These are phyloP conservation scores for Rheum nobile DNA, from an alignment of 148 eudicot species.

Conservation along the genomic window DNA sequence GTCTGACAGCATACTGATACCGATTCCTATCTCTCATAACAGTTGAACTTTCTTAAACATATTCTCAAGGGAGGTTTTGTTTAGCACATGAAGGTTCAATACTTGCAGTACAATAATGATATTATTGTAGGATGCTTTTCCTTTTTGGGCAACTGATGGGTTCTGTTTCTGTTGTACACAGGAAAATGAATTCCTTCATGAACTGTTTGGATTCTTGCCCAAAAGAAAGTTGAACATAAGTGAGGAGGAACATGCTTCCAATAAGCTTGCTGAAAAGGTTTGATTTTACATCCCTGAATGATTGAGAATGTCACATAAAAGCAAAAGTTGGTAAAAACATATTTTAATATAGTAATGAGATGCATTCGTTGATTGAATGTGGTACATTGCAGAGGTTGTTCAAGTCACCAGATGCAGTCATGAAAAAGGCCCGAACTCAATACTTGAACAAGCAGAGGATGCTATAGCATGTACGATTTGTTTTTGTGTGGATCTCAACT, in stretches of 20 bases:
- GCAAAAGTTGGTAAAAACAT: too few species aligned
- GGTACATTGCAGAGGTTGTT: too few species aligned
- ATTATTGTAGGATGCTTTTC: not conserved
- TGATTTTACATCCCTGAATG: conserved; percentile 6
- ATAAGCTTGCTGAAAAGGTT: conserved; percentile 94
- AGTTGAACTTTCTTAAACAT: conserved; percentile 77
- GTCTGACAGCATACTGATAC: too few species aligned
- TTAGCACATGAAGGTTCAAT: conserved; percentile 68
- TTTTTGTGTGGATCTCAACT: too few species aligned
- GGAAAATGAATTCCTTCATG: conserved; percentile 72
- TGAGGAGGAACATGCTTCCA: too few species aligned
- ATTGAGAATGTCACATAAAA: conserved; percentile 45
- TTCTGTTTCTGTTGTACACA: not conserved
- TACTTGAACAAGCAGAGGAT: too few species aligned
- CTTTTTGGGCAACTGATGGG: too few species aligned
- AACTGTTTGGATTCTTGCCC: conserved; percentile 65
- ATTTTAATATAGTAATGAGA: too few species aligned
- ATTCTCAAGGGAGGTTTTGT: conserved; percentile 75
- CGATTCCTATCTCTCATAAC: conserved; percentile 61
- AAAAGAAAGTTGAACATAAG: conserved; percentile 32
- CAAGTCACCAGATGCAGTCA: too few species aligned
- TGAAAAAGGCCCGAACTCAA: too few species aligned
- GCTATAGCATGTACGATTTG: too few species aligned
- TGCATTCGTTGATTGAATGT: too few species aligned
- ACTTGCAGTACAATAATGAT: not conserved